These are phyloP conservation scores for Glaciozyma martinii DNA, from an alignment of 768 basidiomycete genomes.

Conservation along the genomic window DNA sequence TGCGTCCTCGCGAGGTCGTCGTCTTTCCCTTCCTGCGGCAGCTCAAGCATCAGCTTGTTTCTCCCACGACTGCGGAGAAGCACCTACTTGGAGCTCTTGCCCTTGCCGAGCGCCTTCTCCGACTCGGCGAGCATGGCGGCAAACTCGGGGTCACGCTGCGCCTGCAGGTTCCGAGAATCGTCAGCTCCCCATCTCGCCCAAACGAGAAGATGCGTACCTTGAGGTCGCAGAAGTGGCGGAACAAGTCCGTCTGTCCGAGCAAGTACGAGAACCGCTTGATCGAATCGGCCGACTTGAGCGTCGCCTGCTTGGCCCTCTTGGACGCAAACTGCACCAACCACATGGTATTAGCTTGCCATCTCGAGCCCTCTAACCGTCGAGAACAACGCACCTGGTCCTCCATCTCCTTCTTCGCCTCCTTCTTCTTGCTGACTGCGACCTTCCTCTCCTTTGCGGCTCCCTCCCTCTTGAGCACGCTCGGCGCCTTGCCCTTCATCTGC, in stretches of 20 bases:
- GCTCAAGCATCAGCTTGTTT: neutral
- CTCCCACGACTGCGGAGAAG: neutral
- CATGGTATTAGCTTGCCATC: too few species aligned
- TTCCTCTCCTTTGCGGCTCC: neutral
- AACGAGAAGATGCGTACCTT: slow-evolving; percentile 50
- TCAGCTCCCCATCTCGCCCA: neutral
- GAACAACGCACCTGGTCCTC: slow-evolving; percentile 14
- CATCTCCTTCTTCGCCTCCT: slow-evolving; percentile 18
- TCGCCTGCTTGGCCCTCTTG: slow-evolving; percentile 11
- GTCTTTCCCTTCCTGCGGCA: slow-evolving; percentile 10
- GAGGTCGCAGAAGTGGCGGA: slow-evolving; percentile 96
- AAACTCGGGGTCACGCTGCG: slow-evolving; percentile 84
- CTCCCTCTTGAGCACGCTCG: slow-evolving; percentile 3
- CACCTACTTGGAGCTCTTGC: slow-evolving; percentile 63
- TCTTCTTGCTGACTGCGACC: slow-evolving; percentile 1
- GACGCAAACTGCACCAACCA: neutral
- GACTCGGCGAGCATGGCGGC: slow-evolving; percentile 71
- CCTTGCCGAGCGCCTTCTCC: slow-evolving; percentile 47
- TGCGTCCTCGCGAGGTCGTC: slow-evolving; percentile 61
- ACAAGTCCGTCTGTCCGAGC: slow-evolving; percentile 94
- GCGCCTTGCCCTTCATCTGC: neutral
- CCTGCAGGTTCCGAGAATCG: slow-evolving; percentile 44
- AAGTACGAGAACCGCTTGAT: slow-evolving; percentile 95
- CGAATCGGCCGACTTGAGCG: slow-evolving; percentile 68
- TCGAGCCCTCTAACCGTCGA: too few species aligned